Percentiles rank a stretch among this genome's conserved stretches.
These are phyloP conservation scores for Avena atlantica DNA, from an alignment of 176 grass and related monocot genomes.

Conservation along the genomic window DNA sequence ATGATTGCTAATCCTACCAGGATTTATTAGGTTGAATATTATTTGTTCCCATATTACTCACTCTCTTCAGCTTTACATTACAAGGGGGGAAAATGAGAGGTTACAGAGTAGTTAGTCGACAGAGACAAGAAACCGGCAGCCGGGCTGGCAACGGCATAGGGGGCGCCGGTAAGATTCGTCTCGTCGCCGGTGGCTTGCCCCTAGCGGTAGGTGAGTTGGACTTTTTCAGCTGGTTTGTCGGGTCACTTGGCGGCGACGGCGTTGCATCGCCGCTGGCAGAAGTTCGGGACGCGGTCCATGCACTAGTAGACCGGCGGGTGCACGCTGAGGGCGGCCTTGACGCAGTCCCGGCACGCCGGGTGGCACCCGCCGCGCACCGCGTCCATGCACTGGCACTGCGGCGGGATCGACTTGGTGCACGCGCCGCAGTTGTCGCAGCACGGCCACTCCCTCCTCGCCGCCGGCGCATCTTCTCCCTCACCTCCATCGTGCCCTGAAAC, in stretches of 20 bases:
- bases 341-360: conserved; percentile 81
- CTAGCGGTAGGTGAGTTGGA: not conserved
- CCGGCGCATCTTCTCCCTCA: not conserved
- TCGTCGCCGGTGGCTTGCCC: too few relatives aligned
- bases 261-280: conserved; percentile 60
- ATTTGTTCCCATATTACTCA: too few relatives aligned
- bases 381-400: conserved; percentile 69
- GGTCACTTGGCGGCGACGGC: conserved; percentile 21
- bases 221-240: not conserved
- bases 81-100: too few relatives aligned
- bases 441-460: conserved; percentile 42
- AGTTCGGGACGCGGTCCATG: conserved; percentile 66
- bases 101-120: too few relatives aligned
- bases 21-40: too few relatives aligned
- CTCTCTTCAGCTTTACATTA: too few relatives aligned
- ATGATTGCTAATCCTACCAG: too few relatives aligned
- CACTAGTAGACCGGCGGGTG: conserved; percentile 80
- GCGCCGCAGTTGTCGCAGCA: conserved; percentile 82
- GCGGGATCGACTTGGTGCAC: conserved; percentile 65
- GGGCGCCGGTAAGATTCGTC: too few relatives aligned
- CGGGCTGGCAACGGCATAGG: too few relatives aligned
- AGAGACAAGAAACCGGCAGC: too few relatives aligned
- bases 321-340: conserved; percentile 59
- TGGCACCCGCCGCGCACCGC: conserved; percentile 62
- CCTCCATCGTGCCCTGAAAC: conserved; percentile 18